Conservation (phyloP, 768 basidiomycete species). For the Termitomyces sp. region DNA sequence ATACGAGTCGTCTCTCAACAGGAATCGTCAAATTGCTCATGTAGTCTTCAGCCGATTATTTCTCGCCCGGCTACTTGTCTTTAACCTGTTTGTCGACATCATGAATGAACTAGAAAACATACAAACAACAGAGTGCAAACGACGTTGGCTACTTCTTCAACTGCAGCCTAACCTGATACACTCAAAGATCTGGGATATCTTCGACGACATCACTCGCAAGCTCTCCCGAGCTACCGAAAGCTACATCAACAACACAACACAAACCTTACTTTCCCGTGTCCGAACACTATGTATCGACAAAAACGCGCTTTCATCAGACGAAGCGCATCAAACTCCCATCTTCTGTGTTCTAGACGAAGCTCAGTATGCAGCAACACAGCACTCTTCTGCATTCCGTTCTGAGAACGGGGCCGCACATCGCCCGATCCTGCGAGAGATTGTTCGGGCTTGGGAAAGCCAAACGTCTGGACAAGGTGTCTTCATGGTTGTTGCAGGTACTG, state of each 20-base stretch:
- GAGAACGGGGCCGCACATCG: slow-evolving; percentile 30
- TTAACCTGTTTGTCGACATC: slow-evolving; percentile 32
- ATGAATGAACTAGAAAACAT: slow-evolving; percentile 22
- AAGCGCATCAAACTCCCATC: slow-evolving; percentile 27
- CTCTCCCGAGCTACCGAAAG: slow-evolving; percentile 29
- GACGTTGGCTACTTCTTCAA: slow-evolving; percentile 40
- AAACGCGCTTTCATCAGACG: slow-evolving; percentile 4
- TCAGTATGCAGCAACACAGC: slow-evolving; percentile 39
- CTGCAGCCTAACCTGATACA: slow-evolving; percentile 34
- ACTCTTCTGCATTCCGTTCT: slow-evolving; percentile 34
- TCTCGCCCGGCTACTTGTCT: slow-evolving; percentile 37
- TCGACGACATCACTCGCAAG: slow-evolving; percentile 33
- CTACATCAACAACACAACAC: slow-evolving; percentile 32
- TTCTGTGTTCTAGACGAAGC: slow-evolving; percentile 47
- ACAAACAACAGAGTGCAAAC: slow-evolving; percentile 21
- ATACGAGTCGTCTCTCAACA: slow-evolving; percentile 27
- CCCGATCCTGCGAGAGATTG: slow-evolving; percentile 39
- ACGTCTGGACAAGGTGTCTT: slow-evolving; percentile 36
- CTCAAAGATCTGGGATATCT: slow-evolving; percentile 37
- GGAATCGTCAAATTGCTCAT: slow-evolving; percentile 34
- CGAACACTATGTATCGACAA: slow-evolving; percentile 23
- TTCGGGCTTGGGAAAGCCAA: slow-evolving; percentile 37
- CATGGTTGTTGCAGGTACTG: slow-evolving; percentile 43
- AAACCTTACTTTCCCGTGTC: slow-evolving; percentile 26
- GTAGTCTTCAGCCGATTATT: slow-evolving; percentile 35